A percentile compares a stretch with the other conserved stretches of the same genome.
Evolutionary conservation across 2,329 filamentous ascomycete genomes (phyloP).

Genomic region (Aspergillus pseudoglaucus): DNA sequence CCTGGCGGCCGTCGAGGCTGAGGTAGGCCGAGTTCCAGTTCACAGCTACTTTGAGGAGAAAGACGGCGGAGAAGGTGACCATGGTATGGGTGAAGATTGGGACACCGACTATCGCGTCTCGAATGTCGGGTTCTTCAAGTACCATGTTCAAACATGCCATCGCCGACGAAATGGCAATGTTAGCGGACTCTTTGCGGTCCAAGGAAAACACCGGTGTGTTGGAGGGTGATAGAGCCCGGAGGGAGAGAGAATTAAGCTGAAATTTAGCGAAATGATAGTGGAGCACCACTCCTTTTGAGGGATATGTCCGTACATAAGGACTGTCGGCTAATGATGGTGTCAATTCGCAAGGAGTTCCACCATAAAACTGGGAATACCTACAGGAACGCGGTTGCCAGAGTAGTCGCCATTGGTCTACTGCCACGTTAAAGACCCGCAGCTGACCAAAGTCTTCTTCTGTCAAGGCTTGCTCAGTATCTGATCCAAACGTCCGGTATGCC

Average conservation of each 20-base stretch:
- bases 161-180: conserved; percentile 43
- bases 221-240: conserved; percentile 37
- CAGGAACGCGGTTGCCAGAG: conserved; percentile 43
- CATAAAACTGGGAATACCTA: conserved; percentile 18
- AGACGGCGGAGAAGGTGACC: conserved; percentile 42
- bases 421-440: conserved; percentile 40
- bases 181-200: conserved; percentile 39
- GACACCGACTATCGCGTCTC: conserved; percentile 44
- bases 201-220: conserved; percentile 38
- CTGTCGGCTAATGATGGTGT: conserved; percentile 29
- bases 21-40: conserved; percentile 39
- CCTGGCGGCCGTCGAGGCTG: conserved; percentile 33
- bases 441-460: conserved; percentile 48
- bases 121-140: conserved; percentile 44
- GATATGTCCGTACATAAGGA: conserved; percentile 43
- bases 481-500: conserved; percentile 52
- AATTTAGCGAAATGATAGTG: conserved; percentile 51
- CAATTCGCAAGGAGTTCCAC: too few relatives aligned
- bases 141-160: conserved; percentile 43
- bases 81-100: conserved; percentile 42
- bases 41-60: conserved; percentile 40
- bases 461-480: conserved; percentile 48
- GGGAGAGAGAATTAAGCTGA: conserved; percentile 43
- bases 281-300: conserved; percentile 45
- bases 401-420: conserved; percentile 48